phyloP scores from a whole-genome alignment of 2,329 filamentous ascomycete species.

The Clarireedia paspali region DNA sequence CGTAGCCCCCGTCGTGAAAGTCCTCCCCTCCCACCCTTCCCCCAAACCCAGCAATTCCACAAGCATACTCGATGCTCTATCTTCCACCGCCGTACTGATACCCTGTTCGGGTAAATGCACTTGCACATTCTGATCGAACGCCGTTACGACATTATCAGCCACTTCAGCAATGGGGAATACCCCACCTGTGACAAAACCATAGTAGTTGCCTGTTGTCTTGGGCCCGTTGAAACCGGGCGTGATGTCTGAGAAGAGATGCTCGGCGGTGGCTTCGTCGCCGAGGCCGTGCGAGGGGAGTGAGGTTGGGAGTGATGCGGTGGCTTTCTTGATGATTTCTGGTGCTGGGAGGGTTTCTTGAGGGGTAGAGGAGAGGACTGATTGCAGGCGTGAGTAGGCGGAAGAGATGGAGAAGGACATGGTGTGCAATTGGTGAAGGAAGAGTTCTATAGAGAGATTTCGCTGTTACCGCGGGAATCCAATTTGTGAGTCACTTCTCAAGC shows the following conservation, averaged over 20 bases:
- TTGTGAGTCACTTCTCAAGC: no score
- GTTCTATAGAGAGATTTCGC: conserved; percentile 14
- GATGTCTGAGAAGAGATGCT: conserved; percentile 39
- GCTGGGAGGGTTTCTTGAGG: conserved; percentile 12
- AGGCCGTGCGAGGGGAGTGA: conserved; percentile 34
- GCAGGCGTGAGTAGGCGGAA: conserved; percentile 21
- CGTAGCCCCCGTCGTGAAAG: conserved; percentile 71
- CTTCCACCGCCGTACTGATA: conserved; percentile 69
- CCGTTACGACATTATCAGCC: conserved; percentile 77
- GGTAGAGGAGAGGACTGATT: conserved; percentile 14
- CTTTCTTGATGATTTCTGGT: not conserved
- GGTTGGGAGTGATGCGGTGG: conserved; percentile 1
- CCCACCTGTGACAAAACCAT: conserved; percentile 84
- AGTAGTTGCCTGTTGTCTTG: conserved; percentile 46
- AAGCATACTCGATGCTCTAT: conserved; percentile 61
- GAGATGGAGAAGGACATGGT: conserved; percentile 18
- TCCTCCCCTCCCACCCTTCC: conserved; percentile 59
- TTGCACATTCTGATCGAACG: conserved; percentile 74
- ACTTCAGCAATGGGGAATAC: conserved; percentile 69
- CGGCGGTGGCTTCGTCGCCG: conserved; percentile 34
- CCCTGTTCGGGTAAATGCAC: conserved; percentile 75
- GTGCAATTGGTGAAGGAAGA: conserved; percentile 33
- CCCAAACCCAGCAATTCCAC: conserved; percentile 57
- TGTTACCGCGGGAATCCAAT: no score
- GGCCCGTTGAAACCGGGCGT: conserved; percentile 31